phyloP scores from a whole-genome alignment of 176 grass and related monocot genomes.

The Neostapfia colusana region DNA sequence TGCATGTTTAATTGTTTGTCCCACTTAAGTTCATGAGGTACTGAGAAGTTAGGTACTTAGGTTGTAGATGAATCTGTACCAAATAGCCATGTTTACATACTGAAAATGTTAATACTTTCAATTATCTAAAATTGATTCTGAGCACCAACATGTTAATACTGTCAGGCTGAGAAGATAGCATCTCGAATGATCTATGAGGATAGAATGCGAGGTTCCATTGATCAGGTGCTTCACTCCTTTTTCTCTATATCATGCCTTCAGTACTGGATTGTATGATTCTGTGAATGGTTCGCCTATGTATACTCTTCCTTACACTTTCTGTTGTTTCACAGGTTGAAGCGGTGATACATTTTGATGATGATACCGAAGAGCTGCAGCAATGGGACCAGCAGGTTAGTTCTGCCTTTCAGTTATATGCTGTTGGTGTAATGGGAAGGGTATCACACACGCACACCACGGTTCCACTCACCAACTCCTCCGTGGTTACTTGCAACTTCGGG shows the following conservation, averaged over 20 bases:
- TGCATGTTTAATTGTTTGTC: not conserved
- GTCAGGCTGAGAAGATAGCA: slow-evolving; percentile 95
- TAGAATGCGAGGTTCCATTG: slow-evolving; percentile 92
- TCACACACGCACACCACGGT: not conserved
- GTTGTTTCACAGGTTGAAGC: slow-evolving; percentile 73
- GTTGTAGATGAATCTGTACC: not conserved
- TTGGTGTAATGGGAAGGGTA: not conserved
- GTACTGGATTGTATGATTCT: not conserved
- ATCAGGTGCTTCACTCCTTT: slow-evolving; percentile 59
- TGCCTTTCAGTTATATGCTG: not conserved
- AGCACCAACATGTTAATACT: slow-evolving; percentile 18
- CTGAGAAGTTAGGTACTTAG: not conserved
- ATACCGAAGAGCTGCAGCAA: slow-evolving; percentile 88
- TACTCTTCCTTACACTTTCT: not conserved
- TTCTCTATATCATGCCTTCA: not conserved
- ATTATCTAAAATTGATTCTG: not conserved
- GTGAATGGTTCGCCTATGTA: not conserved
- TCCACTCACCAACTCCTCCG: not conserved
- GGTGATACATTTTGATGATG: slow-evolving; percentile 98
- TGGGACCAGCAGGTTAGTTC: slow-evolving; percentile 91
- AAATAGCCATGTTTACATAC: not conserved
- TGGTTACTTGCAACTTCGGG: not conserved
- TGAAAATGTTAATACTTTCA: not conserved
- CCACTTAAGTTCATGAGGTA: not conserved
- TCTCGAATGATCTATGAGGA: slow-evolving; percentile 96